Percentiles rank a stretch among this genome's conserved stretches.
These are phyloP conservation scores for Magnaporthiopsis incrustans DNA, from an alignment of 2,329 filamentous ascomycete species.

Conservation along the genomic window DNA sequence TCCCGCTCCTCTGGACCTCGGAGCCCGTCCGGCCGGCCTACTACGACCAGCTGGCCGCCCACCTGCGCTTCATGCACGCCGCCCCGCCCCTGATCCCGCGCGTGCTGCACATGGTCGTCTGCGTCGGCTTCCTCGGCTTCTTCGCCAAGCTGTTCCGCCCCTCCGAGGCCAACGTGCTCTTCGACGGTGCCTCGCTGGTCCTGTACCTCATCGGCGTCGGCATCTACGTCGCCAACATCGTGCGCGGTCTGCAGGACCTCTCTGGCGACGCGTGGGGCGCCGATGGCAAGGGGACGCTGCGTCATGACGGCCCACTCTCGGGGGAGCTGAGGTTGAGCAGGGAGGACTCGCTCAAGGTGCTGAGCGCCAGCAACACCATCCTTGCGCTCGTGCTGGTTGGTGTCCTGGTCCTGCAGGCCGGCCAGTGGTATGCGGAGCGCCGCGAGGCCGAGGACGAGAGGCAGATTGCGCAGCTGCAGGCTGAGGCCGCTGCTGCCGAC, in stretches of 20 bases:
- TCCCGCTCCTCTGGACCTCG: slow-evolving; percentile 75
- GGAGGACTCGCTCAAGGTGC: slow-evolving; percentile 84
- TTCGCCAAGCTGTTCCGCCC: slow-evolving; percentile 92
- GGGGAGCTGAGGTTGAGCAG: slow-evolving; percentile 65
- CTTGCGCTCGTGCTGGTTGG: slow-evolving; percentile 86
- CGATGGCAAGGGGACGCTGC: slow-evolving; percentile 28
- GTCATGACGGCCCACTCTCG: slow-evolving; percentile 33
- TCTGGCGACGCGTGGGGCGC: slow-evolving; percentile 57
- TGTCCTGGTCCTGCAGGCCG: slow-evolving; percentile 85
- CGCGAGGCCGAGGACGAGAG: slow-evolving; percentile 78
- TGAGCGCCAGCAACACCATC: slow-evolving; percentile 94
- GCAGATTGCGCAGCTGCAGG: slow-evolving; percentile 43
- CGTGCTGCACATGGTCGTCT: slow-evolving; percentile 89
- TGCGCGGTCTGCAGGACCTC: slow-evolving; percentile 85
- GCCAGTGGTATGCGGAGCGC: slow-evolving; percentile 96
- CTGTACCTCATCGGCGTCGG: slow-evolving; percentile 81
- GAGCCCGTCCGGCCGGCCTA: slow-evolving; percentile 57
- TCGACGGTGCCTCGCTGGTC: slow-evolving; percentile 75
- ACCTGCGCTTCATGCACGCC: slow-evolving; percentile 85
- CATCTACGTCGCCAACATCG: slow-evolving; percentile 92
- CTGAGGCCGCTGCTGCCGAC: slow-evolving; percentile 8
- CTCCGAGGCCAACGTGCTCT: slow-evolving; percentile 89
- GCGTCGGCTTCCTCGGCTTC: slow-evolving; percentile 79
- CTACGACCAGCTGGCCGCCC: slow-evolving; percentile 78
- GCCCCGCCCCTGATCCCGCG: slow-evolving; percentile 87